Evolutionary conservation across 2,329 filamentous ascomycete species (phyloP).

Genomic region (Ophiostoma ulmi): DNA sequence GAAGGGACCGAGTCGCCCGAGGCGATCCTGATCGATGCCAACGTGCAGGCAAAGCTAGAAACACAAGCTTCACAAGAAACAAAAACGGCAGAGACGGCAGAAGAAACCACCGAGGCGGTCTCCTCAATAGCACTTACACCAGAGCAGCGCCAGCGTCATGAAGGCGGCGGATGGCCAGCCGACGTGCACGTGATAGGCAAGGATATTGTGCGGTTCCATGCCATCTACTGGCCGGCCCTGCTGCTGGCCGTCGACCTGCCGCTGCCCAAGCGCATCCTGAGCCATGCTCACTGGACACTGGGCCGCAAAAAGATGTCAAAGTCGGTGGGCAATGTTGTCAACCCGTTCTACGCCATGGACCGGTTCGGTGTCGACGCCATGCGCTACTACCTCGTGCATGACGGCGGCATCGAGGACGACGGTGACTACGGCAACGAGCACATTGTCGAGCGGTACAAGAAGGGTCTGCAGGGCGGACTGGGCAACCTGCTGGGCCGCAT

Average conservation of each 20-base stretch:
- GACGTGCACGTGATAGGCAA: conserved; percentile 92
- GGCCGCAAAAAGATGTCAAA: conserved; percentile 94
- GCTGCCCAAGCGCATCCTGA: conserved; percentile 71
- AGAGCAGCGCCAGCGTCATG: conserved; percentile 36
- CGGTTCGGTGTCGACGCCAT: conserved; percentile 83
- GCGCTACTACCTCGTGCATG: conserved; percentile 80
- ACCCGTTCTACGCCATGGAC: conserved; percentile 85
- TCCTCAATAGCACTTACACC: conserved; percentile 29
- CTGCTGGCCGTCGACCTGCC: conserved; percentile 82
- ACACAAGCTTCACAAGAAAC: not conserved
- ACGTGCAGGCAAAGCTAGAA: conserved; percentile 15
- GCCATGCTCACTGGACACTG: conserved; percentile 94
- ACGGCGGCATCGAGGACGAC: conserved; percentile 72
- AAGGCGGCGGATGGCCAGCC: conserved; percentile 72
- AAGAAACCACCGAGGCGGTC: not conserved
- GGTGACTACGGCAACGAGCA: conserved; percentile 76
- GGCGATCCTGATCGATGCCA: conserved; percentile 7
- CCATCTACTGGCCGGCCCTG: conserved; percentile 96
- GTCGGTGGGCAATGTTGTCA: conserved; percentile 88
- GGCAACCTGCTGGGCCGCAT: conserved; percentile 76
- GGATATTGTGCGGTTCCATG: conserved; percentile 94
- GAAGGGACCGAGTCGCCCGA: conserved; percentile 15
- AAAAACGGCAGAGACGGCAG: not conserved
- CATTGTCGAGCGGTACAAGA: conserved; percentile 73
- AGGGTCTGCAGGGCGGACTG: conserved; percentile 67